Conservation (phyloP, 768 basidiomycete genomes). For the Suillus brevipes region DNA sequence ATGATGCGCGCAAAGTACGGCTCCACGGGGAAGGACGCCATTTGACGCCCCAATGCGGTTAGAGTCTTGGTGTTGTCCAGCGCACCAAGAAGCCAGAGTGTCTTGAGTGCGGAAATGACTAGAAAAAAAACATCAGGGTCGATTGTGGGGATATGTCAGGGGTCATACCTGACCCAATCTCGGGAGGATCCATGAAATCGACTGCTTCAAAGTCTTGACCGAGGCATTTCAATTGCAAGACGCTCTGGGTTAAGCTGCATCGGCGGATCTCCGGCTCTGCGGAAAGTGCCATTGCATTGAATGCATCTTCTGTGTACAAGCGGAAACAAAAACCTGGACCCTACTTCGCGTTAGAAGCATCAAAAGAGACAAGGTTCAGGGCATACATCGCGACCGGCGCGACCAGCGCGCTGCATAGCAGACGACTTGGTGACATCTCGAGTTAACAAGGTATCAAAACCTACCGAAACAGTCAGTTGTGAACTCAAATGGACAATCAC, state of each 20-base stretch:
- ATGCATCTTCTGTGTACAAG: conserved; percentile 85
- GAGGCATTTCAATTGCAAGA: conserved; percentile 84
- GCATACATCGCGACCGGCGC: conserved; percentile 89
- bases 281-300: conserved; percentile 60
- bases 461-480: conserved; percentile 38
- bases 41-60: conserved; percentile 74
- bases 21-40: conserved; percentile 94
- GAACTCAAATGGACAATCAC: neutral
- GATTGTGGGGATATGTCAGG: neutral
- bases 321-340: conserved; percentile 87
- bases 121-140: conserved; percentile 9
- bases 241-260: conserved; percentile 78
- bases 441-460: conserved; percentile 84
- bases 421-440: conserved; percentile 86
- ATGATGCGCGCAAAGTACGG: conserved; percentile 78
- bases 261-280: conserved; percentile 90
- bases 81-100: conserved; percentile 79
- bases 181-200: conserved; percentile 88
- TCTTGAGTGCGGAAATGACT: conserved; percentile 67
- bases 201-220: conserved; percentile 78
- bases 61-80: conserved; percentile 64
- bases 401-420: conserved; percentile 92
- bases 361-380: neutral
- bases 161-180: conserved; percentile 68
- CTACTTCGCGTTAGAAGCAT: conserved; percentile 35